Conservation (phyloP, 345 rosid species). For the Eucalyptus marginata region DNA sequence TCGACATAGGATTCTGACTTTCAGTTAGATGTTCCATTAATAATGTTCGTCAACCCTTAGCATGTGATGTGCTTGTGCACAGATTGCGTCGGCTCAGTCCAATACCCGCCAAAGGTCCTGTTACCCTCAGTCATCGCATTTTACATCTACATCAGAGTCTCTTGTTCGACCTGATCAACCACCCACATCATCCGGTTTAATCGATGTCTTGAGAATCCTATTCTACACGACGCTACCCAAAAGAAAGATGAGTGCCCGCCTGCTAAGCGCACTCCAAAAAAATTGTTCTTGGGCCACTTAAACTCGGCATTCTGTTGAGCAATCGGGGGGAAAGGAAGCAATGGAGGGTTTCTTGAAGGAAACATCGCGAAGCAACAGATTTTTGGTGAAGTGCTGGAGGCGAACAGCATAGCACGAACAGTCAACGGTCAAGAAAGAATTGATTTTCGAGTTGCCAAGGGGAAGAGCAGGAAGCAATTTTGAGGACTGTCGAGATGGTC, state of each 20-base stretch:
- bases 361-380: neutral
- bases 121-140: neutral
- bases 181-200: neutral
- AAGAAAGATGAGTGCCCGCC: neutral
- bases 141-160: neutral
- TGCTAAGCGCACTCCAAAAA: neutral
- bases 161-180: neutral
- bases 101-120: neutral
- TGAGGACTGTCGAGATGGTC: too few relatives aligned
- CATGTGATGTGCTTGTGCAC: neutral
- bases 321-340: neutral
- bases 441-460: too few relatives aligned
- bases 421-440: too few relatives aligned
- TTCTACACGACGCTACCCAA: neutral
- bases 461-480: too few relatives aligned
- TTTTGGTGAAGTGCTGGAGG: neutral
- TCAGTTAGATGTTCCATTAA: neutral
- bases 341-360: neutral
- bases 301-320: neutral
- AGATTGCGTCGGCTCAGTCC: neutral
- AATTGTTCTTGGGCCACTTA: neutral
- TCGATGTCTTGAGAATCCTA: neutral
- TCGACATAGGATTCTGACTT: neutral
- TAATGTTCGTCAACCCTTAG: neutral
- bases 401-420: too few relatives aligned